These are phyloP conservation scores for Chaetomiaceae sp. DNA, from an alignment of 2,329 filamentous ascomycete species.

Conservation along the genomic window DNA sequence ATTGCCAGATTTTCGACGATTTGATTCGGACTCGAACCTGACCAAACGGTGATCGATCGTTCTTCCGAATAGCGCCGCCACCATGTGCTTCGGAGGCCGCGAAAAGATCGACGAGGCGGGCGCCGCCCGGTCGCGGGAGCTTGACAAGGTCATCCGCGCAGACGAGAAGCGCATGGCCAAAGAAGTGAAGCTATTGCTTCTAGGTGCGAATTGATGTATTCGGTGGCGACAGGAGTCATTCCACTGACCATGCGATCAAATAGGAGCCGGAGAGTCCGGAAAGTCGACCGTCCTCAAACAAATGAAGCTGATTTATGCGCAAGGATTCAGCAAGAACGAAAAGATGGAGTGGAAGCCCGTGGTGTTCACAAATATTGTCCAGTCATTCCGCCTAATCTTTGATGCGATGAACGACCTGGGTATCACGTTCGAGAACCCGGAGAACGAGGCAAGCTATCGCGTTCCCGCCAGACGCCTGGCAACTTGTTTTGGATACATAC, in stretches of 20 bases:
- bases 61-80: conserved; percentile 23
- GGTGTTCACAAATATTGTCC: conserved; percentile 90
- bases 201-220: conserved; percentile 57
- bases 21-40: not conserved
- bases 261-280: conserved; percentile 90
- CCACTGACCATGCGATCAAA: conserved; percentile 18
- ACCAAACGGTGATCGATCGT: not conserved
- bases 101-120: conserved; percentile 47
- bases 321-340: conserved; percentile 85
- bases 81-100: conserved; percentile 62
- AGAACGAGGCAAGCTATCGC: conserved; percentile 64
- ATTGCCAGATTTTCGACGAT: not conserved
- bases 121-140: conserved; percentile 62
- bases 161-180: conserved; percentile 84
- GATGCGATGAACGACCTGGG: conserved; percentile 86
- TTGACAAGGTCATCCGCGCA: conserved; percentile 78
- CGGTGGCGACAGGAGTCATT: not conserved
- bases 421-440: conserved; percentile 71
- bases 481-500: not conserved
- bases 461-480: not conserved
- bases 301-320: conserved; percentile 96
- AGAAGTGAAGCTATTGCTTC: conserved; percentile 88
- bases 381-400: conserved; percentile 84
- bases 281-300: conserved; percentile 98
- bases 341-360: conserved; percentile 92